Base-by-base conservation (phyloP, 2,329 filamentous ascomycete genomes). In the Aspergillus intermedius region DNA sequence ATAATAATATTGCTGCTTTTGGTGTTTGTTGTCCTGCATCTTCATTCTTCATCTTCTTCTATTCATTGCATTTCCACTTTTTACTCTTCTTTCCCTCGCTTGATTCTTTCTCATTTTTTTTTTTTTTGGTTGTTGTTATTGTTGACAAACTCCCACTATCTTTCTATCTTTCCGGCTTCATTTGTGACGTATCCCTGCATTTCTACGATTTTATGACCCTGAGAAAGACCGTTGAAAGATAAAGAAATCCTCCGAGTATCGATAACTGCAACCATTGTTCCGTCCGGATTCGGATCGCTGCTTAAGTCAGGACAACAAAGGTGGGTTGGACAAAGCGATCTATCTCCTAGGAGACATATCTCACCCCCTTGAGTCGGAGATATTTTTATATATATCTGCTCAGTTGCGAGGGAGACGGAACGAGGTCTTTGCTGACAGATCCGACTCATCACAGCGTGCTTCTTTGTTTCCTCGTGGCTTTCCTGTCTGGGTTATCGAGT, bases 401-500 rank as follows among this genome's bases (percentile, higher is more conserved):
- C 37, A 4, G 37, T 40, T 40, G 37, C 37, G 37, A 40, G 23
- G 41, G 41, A 43, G 22, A 43, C 23, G 4, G 10, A 39, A 17
- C 35, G 35, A 15, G 19, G 15, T 39, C 19, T 28, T 46, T 41
- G 35, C 23, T 45, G 17, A 45, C 21, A 17, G 12, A 44, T 44
- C 41, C 25, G 40, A 34, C 15, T 37, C 30, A 39, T 9, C 22
- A 39, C 15, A 39, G 35, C 35, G 35, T 37, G 49, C 28, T 37
- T 35, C 43, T 46, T 48, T 28, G 34, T 46, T 39, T 46, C 41
- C 22, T 28, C 41, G 22, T 43, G 21, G 23, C 13, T 43, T 15
- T 34, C 39, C 42, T 25, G 48, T 30, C 25, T 15, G n/a, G 15
- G 19, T 3, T 40, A 5, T 40, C 6, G 5, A 77, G 47, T 83